Conservation (phyloP, 75 land plant species). For the Isoetes taiwanensis region DNA sequence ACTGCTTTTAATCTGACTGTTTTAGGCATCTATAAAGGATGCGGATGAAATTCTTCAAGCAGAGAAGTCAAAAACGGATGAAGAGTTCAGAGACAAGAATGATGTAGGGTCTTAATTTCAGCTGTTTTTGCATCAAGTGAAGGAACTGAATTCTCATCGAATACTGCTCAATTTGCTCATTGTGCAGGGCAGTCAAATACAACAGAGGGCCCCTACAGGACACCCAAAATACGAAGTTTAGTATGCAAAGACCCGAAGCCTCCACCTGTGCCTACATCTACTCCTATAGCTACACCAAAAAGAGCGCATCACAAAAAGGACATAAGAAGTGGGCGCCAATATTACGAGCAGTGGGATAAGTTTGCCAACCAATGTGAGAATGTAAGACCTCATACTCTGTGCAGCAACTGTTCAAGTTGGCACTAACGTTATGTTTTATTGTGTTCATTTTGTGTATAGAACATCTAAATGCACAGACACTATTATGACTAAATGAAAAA, state of each 20-base stretch:
- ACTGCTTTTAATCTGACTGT: background rate
- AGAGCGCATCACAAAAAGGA: slow-evolving; percentile 12
- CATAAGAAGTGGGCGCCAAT: slow-evolving; percentile 19
- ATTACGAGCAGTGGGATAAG: slow-evolving; percentile 24
- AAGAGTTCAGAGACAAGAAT: slow-evolving; percentile 2
- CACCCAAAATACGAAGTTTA: background rate
- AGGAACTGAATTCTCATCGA: background rate
- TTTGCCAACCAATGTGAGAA: slow-evolving; percentile 15
- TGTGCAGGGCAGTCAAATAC: slow-evolving; percentile 5
- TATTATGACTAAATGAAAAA: no score
- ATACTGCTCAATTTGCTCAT: background rate
- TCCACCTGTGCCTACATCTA: background rate
- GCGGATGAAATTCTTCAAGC: slow-evolving; percentile 12
- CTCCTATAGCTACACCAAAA: background rate
- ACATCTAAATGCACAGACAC: no score
- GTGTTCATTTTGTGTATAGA: no score
- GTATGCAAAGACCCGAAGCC: background rate
- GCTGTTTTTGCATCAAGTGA: background rate
- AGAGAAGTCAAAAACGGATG: background rate
- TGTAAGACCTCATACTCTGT: background rate
- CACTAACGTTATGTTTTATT: no score
- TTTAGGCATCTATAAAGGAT: slow-evolving; percentile 11
- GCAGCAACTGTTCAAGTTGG: no score
- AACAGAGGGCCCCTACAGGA: background rate
- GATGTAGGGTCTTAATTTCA: background rate